Base-by-base conservation (phyloP, 345 rosid species). In the Toxicodendron radicans region DNA sequence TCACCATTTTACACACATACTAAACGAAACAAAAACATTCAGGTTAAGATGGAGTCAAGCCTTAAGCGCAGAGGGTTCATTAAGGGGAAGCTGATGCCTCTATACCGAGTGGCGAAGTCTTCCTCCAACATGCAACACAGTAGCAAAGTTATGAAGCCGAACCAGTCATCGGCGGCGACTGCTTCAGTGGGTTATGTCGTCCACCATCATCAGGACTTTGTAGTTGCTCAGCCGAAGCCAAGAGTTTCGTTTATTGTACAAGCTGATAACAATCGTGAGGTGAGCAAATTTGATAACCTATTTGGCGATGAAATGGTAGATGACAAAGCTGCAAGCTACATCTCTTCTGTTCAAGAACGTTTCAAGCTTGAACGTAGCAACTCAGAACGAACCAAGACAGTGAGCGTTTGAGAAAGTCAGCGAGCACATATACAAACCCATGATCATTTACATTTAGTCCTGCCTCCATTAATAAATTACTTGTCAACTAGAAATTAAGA, bases 311-410 rank as follows among this genome's bases (percentile, higher is more conserved):
- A 78, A 58, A 16, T 77, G 27, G 85, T 89, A 2, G 94, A 89
- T 63, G 11, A 56, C 58, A 87, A 77, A 79, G 88, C 91, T 58
- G 56, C 88, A 6, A 76, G 41, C 38, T 87, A 84, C 77, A 90
- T 90, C 73, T 78, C 85, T 59, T 77, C 85, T 2, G 91, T 86
- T 73, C 87, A 76, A 58, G 89, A 86, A 51, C 86, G 94, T 62
- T 87, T 87, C 84, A 87, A 83, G 81, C 87, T 78, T 57, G 89
- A 89, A 73, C 61, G 78, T 54, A 4, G 18, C 78, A 70, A 75
- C 75, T 82, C 82, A 0, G 86, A 83, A 58, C 30, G 72, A 62
- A 52, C 59, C 81, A 79, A 49, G 74, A 70, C 33, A 32, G 48
- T 24, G 1, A 41, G 56, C 52, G 48, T 49, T 30, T 56, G 64